A percentile compares a stretch with the other conserved stretches of the same genome.
Evolutionary conservation across 192 early-diverging fungal species (phyloP).

Genomic region (Ambispora gerdemannii): DNA sequence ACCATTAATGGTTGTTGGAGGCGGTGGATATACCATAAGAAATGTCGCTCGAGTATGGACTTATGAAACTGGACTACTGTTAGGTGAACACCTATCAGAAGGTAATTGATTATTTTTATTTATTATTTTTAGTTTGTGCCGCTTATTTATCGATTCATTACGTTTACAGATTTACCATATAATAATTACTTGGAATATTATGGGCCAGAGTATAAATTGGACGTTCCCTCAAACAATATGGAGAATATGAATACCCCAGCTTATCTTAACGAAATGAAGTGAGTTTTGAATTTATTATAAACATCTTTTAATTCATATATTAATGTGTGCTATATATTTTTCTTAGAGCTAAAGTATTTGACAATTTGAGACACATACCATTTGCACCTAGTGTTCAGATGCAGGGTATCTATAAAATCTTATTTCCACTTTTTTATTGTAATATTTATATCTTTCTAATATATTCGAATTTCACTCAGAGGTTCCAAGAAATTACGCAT

Average conservation of each 20-base stretch:
- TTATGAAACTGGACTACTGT: slow-evolving; percentile 85
- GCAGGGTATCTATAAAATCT: slow-evolving; percentile 48
- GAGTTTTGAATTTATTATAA: slow-evolving; percentile 11
- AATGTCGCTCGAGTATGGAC: slow-evolving; percentile 97
- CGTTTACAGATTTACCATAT: slow-evolving; percentile 63
- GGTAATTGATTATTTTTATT: slow-evolving; percentile 33
- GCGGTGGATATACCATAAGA: slow-evolving; percentile 97
- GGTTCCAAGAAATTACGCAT: slow-evolving; percentile 66
- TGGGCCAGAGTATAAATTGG: slow-evolving; percentile 87
- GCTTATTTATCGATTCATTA: not conserved
- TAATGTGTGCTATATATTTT: not conserved
- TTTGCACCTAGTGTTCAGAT: slow-evolving; percentile 80
- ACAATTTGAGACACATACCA: slow-evolving; percentile 60
- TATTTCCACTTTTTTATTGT: not conserved
- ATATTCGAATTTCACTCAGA: slow-evolving; percentile 42
- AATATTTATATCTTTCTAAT: slow-evolving; percentile 1
- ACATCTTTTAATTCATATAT: not conserved
- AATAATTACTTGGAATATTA: slow-evolving; percentile 90
- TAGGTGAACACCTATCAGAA: slow-evolving; percentile 68
- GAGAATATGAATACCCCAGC: slow-evolving; percentile 85
- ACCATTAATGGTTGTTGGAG: slow-evolving; percentile 89
- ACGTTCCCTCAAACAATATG: slow-evolving; percentile 83
- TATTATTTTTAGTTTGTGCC: not conserved
- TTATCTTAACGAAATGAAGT: slow-evolving; percentile 84
- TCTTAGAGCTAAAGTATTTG: slow-evolving; percentile 54